Evolutionary conservation across 257 asterid genomes (phyloP), one percentile per base, ranked within the genome.

Genomic region (Jaltomata sinuosa): DNA sequence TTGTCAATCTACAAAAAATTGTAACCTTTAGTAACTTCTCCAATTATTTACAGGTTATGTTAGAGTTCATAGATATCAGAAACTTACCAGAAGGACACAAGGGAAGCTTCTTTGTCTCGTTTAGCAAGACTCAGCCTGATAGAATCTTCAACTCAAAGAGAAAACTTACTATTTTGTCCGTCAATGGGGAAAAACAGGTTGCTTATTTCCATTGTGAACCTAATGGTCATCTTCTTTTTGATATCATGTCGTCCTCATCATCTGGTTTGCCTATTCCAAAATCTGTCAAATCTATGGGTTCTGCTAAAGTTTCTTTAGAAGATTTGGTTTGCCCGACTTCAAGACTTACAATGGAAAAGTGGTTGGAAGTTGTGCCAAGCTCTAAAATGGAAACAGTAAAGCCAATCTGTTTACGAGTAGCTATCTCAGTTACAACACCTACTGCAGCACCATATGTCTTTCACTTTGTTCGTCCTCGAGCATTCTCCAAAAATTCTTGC

Each of bases 191-290:
- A 88, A 96, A 96, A 84, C 94, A 94, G 88, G 99, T 96, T 61
- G 98, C 99, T 12, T 74, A 91, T 84, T 96, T 96, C 91, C 95
- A 91, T 83, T 96, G 99, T 86, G 92, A 94, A 86, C 93, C 97
- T 62, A 87, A 87, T 69, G 99, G 99, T 71, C 29, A 89, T 71
- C 89, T 96, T 67, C 65, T 88, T 85, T 89, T 94, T 82, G 98
- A 95, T 83, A 96, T 97, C 64, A 64, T 88, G 87, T 86, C 92
- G 85, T 68, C 45, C 79, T 87, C 85, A 52, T 69, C 92, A 6
- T 91, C 93, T 76, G 87, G 65, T 76, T 88, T 87, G 55, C 90
- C 88, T 5, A 67, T 85, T 65, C 52, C 86, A 49, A 92, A 93
- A 83, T 67, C 93, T 52, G 80, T 89, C 77, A 93, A 90, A 88